A percentile compares a stretch with the other conserved stretches of the same genome.
These are phyloP conservation scores for Mycena olivaceomarginata DNA, from an alignment of 768 basidiomycete genomes.

Conservation along the genomic window DNA sequence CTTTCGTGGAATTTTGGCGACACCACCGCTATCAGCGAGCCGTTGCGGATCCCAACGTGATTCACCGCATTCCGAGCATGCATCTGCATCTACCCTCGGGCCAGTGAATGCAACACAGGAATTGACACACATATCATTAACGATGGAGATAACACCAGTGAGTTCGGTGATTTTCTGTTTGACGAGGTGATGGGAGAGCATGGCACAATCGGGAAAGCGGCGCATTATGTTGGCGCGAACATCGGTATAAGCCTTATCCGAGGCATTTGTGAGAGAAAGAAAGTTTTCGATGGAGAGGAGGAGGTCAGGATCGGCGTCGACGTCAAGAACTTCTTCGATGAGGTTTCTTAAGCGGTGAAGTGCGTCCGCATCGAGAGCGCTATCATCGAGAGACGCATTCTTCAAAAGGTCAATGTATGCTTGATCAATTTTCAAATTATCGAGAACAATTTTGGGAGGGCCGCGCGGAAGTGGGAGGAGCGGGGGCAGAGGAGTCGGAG, in stretches of 20 bases:
- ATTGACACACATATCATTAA: slow-evolving; percentile 1
- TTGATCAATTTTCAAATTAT: slow-evolving; percentile 10
- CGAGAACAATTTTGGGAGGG: background rate
- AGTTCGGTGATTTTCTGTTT: background rate
- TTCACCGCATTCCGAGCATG: slow-evolving; percentile 4
- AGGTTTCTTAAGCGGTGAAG: background rate
- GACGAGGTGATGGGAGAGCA: slow-evolving; percentile 1
- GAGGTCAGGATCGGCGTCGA: slow-evolving; percentile 2
- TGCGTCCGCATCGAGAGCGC: background rate
- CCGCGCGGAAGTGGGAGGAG: background rate
- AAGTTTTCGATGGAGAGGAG: slow-evolving; percentile 1
- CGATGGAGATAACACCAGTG: slow-evolving; percentile 6
- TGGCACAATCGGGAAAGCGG: background rate
- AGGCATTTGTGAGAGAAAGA: background rate
- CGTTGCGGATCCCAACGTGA: slow-evolving; percentile 8
- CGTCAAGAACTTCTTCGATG: background rate
- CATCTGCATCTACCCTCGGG: background rate
- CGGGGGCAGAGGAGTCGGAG: background rate
- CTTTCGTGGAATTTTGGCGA: background rate
- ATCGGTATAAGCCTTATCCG: background rate
- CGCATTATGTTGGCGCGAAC: background rate
- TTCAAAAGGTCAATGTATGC: slow-evolving; percentile 6
- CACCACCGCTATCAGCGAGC: background rate
- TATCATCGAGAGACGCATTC: background rate
- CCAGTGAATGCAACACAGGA: slow-evolving; percentile 16